Evolutionary conservation across 2,329 filamentous ascomycete genomes (phyloP), one percentile per base, ranked within the genome.

Genomic region (Fusarium nygamai): DNA sequence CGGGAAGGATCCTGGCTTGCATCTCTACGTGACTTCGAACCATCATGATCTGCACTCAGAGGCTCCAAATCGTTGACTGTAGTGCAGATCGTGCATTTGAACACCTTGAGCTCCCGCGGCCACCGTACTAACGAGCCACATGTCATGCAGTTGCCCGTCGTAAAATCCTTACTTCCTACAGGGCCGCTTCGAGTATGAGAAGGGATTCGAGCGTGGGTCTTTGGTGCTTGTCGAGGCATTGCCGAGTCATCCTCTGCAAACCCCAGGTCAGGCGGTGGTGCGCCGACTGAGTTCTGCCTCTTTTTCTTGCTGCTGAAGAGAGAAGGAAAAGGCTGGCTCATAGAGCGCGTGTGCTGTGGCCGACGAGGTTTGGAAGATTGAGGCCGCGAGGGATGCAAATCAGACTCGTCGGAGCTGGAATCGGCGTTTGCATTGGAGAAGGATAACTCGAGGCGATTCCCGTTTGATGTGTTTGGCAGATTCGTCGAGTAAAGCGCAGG

Each of bases 41-140:
- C 69, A 48, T 70, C 66, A 48, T 64, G 69, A 38, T 76, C 76
- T 34, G 62, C 62, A 10, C 71, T 68, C 43, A 71, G 67, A 19
- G 81, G 78, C 38, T 80, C 80, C 60, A 97, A 82, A 80, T 97
- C 94, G 80, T 97, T 97, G 80, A 98, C 91, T 24, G 93, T 96
- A 78, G 93, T 85, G 81, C 95, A 98, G 62, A 94, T 92, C 47
- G 93, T 93, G 82, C 95, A 98, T 76, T 94, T 89, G 82, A 96
- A 97, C 43, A 92, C 89, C 41, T 89, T 89, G 70, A 95, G 83
- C 61, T 92, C 89, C 71, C 88, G 89, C 5, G 94, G 94, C 92
- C 94, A 97, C 64, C 92, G 89, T 73, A 97, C 92, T 64, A 91
- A 89, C 62, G 92, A 93, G 77, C 92, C 93, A 82, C 95, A 98